These are phyloP conservation scores for Tolypocladium endophyticum DNA, from an alignment of 2,329 filamentous ascomycete genomes.

Conservation along the genomic window DNA sequence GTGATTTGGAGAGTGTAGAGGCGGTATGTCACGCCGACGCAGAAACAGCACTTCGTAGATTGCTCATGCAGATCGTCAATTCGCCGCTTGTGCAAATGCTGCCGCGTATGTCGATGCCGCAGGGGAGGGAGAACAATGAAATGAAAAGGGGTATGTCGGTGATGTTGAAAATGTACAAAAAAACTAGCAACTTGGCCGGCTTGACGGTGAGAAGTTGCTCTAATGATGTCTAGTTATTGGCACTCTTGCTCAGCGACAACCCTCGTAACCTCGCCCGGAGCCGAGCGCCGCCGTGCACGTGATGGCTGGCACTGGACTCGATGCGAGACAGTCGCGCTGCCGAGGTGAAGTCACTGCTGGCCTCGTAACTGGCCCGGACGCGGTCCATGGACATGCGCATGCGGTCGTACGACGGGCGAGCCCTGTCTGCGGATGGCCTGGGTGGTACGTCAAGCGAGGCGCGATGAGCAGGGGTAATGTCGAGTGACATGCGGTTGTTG, in stretches of 20 bases:
- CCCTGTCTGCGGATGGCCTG: constrained; percentile 53
- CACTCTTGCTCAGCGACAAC: constrained; percentile 30
- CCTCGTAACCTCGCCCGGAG: constrained; percentile 29
- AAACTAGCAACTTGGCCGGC: constrained; percentile 2
- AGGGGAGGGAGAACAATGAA: constrained; percentile 19
- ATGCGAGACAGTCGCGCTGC: constrained; percentile 75
- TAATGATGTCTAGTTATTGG: constrained; percentile 22
- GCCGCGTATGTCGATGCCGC: constrained; percentile 11
- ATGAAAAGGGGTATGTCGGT: constrained; percentile 8
- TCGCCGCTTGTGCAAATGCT: constrained; percentile 8
- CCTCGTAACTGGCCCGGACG: constrained; percentile 73
- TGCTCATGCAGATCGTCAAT: constrained; percentile 39
- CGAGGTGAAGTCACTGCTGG: constrained; percentile 82
- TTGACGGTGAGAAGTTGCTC: constrained; percentile 8
- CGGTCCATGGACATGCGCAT: constrained; percentile 81
- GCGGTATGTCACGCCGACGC: neutral
- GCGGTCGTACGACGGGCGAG: constrained; percentile 78
- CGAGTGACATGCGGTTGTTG: constrained; percentile 47
- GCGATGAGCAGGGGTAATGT: constrained; percentile 33
- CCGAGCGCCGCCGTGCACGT: constrained; percentile 8
- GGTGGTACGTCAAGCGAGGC: constrained; percentile 46
- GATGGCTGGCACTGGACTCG: constrained; percentile 56
- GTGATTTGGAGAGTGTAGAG: neutral
- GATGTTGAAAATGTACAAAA: constrained; percentile 18
- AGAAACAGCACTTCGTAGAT: constrained; percentile 28